phyloP scores from a whole-genome alignment of 2,329 filamentous ascomycete species.

The Paecilomyces sp. region DNA sequence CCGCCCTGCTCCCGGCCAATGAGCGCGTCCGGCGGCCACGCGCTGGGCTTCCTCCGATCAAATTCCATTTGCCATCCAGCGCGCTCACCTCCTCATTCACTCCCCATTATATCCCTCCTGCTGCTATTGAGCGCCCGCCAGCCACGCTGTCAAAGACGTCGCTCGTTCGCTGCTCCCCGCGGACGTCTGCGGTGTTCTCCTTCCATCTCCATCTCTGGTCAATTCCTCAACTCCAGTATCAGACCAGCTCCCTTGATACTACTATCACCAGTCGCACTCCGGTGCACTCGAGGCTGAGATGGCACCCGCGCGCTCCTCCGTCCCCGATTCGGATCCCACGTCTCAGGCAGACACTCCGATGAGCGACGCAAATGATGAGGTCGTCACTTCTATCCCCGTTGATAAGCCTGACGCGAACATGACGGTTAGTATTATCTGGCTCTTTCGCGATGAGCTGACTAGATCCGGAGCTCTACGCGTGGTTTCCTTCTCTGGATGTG shows the following conservation, averaged over 20 bases:
- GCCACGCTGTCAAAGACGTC: not conserved
- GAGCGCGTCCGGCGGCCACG: conserved; percentile 24
- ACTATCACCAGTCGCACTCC: conserved; percentile 12
- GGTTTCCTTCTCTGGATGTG: not conserved
- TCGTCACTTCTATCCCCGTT: conserved; percentile 27
- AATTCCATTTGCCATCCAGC: conserved; percentile 26
- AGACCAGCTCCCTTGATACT: not conserved
- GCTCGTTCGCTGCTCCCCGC: not conserved
- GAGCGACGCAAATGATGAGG: conserved; percentile 34
- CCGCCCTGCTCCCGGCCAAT: conserved; percentile 21
- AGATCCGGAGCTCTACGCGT: not conserved
- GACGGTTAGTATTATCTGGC: conserved; percentile 25
- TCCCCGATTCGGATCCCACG: conserved; percentile 31
- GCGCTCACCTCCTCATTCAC: conserved; percentile 13
- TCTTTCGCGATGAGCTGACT: conserved; percentile 1
- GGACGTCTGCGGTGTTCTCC: not conserved
- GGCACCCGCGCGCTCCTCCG: conserved; percentile 30
- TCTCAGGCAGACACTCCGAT: conserved; percentile 42
- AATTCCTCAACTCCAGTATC: not conserved
- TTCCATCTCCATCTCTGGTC: not conserved
- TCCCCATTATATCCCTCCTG: too few species aligned
- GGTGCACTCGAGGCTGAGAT: conserved; percentile 25
- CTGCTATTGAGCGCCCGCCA: not conserved
- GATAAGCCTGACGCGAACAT: conserved; percentile 30
- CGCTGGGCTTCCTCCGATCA: conserved; percentile 12